Evolutionary conservation across 2,329 filamentous ascomycete species (phyloP).

Genomic region (Pestalotiopsis sp.): DNA sequence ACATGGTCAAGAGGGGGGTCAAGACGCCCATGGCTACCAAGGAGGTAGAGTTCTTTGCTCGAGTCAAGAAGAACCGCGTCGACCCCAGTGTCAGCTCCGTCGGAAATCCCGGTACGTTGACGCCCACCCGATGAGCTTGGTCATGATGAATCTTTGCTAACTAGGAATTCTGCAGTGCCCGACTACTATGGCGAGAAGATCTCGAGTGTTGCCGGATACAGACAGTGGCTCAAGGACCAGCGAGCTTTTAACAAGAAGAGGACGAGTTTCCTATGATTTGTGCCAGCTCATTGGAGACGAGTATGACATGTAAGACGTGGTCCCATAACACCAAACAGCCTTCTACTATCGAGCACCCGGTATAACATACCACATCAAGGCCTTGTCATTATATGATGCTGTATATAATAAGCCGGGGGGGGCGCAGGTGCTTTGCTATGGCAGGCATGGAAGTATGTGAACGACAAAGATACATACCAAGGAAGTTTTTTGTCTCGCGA

Average conservation of each 20-base stretch:
- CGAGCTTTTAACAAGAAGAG: constrained; percentile 94
- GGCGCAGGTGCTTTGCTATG: background rate
- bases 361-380: background rate
- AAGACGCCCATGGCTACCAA: constrained; percentile 77
- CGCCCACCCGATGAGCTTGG: background rate
- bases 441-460: background rate
- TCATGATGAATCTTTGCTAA: background rate
- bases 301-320: background rate
- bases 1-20: constrained; percentile 70
- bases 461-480: background rate
- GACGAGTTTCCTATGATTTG: constrained; percentile 58
- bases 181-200: constrained; percentile 99
- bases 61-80: constrained; percentile 89
- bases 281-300: background rate
- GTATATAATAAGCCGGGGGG: background rate
- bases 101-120: constrained; percentile 72
- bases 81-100: constrained; percentile 88
- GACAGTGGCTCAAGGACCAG: constrained; percentile 97
- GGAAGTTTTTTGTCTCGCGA: background rate
- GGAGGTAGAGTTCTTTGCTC: constrained; percentile 89
- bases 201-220: constrained; percentile 85
- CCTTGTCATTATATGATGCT: background rate
- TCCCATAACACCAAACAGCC: background rate
- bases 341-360: background rate
- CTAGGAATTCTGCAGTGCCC: constrained; percentile 56